A percentile compares a stretch with the other conserved stretches of the same genome.
Evolutionary conservation across 2,329 filamentous ascomycete genomes (phyloP).

Genomic region (Sporothrix variecibatus): DNA sequence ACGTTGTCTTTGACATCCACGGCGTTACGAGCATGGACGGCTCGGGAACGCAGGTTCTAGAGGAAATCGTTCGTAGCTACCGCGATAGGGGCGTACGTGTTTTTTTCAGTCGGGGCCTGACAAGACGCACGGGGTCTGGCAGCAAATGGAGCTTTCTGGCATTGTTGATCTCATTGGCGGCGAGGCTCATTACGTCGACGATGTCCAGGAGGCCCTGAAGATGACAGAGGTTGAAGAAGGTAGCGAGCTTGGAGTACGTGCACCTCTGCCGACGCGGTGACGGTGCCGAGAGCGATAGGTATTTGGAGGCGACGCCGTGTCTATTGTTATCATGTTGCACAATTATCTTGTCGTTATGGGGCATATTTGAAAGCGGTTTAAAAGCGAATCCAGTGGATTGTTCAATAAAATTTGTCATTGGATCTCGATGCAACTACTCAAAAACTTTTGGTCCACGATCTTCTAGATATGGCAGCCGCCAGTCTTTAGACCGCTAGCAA

Average conservation of each 20-base stretch:
- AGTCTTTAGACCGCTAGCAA: background rate
- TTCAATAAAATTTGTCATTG: background rate
- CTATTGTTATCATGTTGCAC: background rate
- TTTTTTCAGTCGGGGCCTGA: slow-evolving; percentile 66
- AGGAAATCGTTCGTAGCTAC: slow-evolving; percentile 84
- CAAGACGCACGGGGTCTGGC: slow-evolving; percentile 61
- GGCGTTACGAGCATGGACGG: slow-evolving; percentile 95
- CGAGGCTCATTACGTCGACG: slow-evolving; percentile 72
- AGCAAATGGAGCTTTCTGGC: slow-evolving; percentile 73
- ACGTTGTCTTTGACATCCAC: slow-evolving; percentile 95
- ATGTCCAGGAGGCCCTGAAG: slow-evolving; percentile 81
- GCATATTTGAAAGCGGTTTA: background rate
- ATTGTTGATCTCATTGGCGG: slow-evolving; percentile 85
- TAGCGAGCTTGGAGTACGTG: slow-evolving; percentile 26
- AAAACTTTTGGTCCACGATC: background rate
- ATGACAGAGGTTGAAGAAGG: slow-evolving; percentile 72
- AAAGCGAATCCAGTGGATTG: background rate
- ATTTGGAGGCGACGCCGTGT: background rate
- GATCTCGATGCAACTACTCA: background rate
- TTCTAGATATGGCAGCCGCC: background rate
- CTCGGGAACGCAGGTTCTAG: slow-evolving; percentile 86
- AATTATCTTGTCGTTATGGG: too few species aligned
- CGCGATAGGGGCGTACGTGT: slow-evolving; percentile 73
- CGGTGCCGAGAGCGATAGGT: background rate
- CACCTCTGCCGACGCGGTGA: background rate